Conservation (phyloP, 2,329 filamentous ascomycete genomes). For the Fusarium transvaalense region DNA sequence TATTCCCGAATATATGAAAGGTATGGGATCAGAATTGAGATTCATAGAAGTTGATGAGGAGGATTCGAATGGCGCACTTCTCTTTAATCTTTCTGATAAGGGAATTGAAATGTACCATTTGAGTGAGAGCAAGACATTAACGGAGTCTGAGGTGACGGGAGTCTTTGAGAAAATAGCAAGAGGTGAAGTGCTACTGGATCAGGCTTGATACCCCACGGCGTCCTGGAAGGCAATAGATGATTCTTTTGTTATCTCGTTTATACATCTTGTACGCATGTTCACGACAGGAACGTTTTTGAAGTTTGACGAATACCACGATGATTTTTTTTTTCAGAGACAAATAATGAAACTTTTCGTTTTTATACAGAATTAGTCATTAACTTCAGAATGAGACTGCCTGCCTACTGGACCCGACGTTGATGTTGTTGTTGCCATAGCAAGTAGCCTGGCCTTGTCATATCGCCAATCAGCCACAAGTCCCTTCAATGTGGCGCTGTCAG, state of each 20-base stretch:
- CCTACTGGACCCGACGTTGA: neutral
- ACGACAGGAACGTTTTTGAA: neutral
- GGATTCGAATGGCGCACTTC: conserved; percentile 27
- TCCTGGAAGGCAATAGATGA: conserved; percentile 6
- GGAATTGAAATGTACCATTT: conserved; percentile 42
- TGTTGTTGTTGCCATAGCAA: neutral
- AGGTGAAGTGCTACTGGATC: conserved; percentile 7
- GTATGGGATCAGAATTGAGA: conserved; percentile 10
- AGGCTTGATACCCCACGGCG: conserved; percentile 30
- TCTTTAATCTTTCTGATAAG: conserved; percentile 27
- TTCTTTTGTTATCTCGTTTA: conserved; percentile 1
- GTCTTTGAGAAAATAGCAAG: conserved; percentile 6
- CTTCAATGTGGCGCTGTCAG: conserved; percentile 33
- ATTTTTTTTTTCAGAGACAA: neutral
- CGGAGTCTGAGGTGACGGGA: conserved; percentile 7
- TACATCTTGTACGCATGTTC: neutral
- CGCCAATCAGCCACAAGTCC: conserved; percentile 32
- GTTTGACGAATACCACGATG: neutral
- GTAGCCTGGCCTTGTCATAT: conserved; percentile 9
- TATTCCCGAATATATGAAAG: conserved; percentile 14
- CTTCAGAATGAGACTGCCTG: neutral
- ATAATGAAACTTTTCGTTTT: neutral
- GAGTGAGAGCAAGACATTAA: neutral
- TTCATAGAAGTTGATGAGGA: conserved; percentile 24
- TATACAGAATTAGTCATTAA: no score